phyloP scores from a whole-genome alignment of 352 stramenopile genomes.

The Phytophthora niederhauseri region DNA sequence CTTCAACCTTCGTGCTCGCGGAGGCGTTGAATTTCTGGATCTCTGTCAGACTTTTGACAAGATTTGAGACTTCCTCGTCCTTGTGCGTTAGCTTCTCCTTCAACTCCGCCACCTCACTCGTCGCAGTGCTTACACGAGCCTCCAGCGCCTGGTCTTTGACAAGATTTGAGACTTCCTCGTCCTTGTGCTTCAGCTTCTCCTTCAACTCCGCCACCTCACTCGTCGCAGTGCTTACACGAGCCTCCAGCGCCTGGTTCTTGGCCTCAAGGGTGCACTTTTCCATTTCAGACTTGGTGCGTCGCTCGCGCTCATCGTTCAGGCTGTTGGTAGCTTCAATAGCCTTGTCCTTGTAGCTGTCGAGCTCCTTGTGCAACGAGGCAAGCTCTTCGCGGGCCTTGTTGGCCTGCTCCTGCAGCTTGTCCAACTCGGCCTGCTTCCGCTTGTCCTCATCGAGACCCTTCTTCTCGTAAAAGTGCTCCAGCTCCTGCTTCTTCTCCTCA shows the following conservation, averaged over 20 bases:
- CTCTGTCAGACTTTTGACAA: constrained; percentile 73
- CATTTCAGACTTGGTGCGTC: constrained; percentile 56
- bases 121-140: constrained; percentile 37
- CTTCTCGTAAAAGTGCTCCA: constrained; percentile 65
- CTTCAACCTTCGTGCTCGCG: constrained; percentile 66
- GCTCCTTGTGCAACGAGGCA: constrained; percentile 51
- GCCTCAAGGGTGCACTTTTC: constrained; percentile 70
- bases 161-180: constrained; percentile 72
- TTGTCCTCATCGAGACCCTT: constrained; percentile 63
- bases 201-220: constrained; percentile 60
- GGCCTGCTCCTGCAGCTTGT: constrained; percentile 57
- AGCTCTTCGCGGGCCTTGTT: constrained; percentile 58
- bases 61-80: constrained; percentile 67
- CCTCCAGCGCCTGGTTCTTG: constrained; percentile 61
- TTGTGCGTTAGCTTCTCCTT: constrained; percentile 72
- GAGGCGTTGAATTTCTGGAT: constrained; percentile 78
- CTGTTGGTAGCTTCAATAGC: constrained; percentile 47
- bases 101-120: constrained; percentile 49
- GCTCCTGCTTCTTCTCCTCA: constrained; percentile 70
- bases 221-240: constrained; percentile 35
- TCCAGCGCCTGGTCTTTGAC: constrained; percentile 64
- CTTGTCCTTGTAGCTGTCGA: constrained; percentile 54
- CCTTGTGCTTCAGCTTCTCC: constrained; percentile 66
- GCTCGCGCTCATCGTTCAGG: constrained; percentile 58
- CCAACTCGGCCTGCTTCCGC: constrained; percentile 56